phyloP scores from a whole-genome alignment of 257 asterid species.

The Asclepias syriaca region DNA sequence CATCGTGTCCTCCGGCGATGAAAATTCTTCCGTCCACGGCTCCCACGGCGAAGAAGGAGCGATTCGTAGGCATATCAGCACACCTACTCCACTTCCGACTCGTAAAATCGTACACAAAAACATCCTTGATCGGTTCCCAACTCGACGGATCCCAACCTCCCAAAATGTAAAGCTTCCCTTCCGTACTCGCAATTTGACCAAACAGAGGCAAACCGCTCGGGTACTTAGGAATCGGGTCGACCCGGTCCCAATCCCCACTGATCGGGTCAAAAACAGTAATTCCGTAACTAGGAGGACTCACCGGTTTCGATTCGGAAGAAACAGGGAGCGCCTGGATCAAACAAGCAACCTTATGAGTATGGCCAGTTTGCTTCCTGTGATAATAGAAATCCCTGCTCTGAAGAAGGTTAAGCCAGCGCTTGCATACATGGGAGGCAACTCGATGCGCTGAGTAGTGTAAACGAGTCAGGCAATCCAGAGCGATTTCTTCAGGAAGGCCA shows the following conservation, averaged over 20 bases:
- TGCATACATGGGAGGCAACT: slow-evolving; percentile 54
- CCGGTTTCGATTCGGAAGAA: slow-evolving; percentile 40
- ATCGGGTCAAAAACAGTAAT: slow-evolving; percentile 57
- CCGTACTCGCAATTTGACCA: slow-evolving; percentile 61
- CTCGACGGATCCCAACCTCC: slow-evolving; percentile 83
- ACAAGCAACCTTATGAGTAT: slow-evolving; percentile 60
- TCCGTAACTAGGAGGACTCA: slow-evolving; percentile 59
- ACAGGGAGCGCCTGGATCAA: slow-evolving; percentile 56
- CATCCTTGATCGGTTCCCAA: slow-evolving; percentile 78
- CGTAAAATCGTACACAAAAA: slow-evolving; percentile 64
- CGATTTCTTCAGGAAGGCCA: slow-evolving; percentile 73
- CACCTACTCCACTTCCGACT: slow-evolving; percentile 58
- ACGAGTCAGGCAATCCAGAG: slow-evolving; percentile 75
- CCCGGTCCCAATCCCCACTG: slow-evolving; percentile 48
- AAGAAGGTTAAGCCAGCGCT: slow-evolving; percentile 53
- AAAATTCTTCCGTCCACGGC: slow-evolving; percentile 45
- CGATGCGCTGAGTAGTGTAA: slow-evolving; percentile 67
- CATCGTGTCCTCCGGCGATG: slow-evolving; percentile 93
- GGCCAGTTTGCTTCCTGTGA: slow-evolving; percentile 48
- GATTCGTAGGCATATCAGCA: slow-evolving; percentile 63
- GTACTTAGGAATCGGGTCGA: slow-evolving; percentile 61
- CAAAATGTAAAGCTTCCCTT: slow-evolving; percentile 58
- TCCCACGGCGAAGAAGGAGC: slow-evolving; percentile 75
- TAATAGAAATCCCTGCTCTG: slow-evolving; percentile 65
- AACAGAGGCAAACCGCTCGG: slow-evolving; percentile 72